Evolutionary conservation across 106 monocot species (phyloP).

Genomic region (Platanthera zijinensis): DNA sequence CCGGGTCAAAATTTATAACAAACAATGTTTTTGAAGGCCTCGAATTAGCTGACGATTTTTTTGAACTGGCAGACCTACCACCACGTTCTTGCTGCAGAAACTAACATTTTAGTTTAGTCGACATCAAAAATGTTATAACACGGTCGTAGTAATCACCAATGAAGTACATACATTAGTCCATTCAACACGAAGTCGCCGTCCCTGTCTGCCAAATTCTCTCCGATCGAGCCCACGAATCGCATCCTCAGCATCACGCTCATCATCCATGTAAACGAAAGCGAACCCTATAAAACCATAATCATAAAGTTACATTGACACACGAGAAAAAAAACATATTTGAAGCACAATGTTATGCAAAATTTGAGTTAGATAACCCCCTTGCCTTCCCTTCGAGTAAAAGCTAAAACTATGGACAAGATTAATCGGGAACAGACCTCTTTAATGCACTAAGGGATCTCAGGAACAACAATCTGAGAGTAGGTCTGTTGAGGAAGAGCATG

Average conservation of each 20-base stretch:
- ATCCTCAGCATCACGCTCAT: constrained; percentile 95
- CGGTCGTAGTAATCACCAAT: neutral
- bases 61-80: constrained; percentile 53
- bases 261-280: constrained; percentile 99
- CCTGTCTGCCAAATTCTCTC: constrained; percentile 82
- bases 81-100: constrained; percentile 66
- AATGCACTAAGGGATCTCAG: constrained; percentile 60
- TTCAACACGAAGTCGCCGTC: constrained; percentile 81
- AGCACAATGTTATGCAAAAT: neutral
- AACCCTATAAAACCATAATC: constrained; percentile 46
- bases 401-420: constrained; percentile 38
- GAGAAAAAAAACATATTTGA: neutral
- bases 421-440: constrained; percentile 83
- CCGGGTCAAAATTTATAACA: constrained; percentile 95
- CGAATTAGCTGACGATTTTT: constrained; percentile 47
- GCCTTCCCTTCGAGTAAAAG: constrained; percentile 15
- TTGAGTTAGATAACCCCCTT: constrained; percentile 1
- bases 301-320: neutral
- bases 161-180: constrained; percentile 69
- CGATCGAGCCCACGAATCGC: constrained; percentile 83
- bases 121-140: neutral
- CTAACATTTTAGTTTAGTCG: neutral
- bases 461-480: constrained; percentile 26
- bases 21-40: constrained; percentile 91
- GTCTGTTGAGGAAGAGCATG: constrained; percentile 20